These are phyloP conservation scores for Leishmania major DNA, from an alignment of 208 protist species.

Conservation along the genomic window DNA sequence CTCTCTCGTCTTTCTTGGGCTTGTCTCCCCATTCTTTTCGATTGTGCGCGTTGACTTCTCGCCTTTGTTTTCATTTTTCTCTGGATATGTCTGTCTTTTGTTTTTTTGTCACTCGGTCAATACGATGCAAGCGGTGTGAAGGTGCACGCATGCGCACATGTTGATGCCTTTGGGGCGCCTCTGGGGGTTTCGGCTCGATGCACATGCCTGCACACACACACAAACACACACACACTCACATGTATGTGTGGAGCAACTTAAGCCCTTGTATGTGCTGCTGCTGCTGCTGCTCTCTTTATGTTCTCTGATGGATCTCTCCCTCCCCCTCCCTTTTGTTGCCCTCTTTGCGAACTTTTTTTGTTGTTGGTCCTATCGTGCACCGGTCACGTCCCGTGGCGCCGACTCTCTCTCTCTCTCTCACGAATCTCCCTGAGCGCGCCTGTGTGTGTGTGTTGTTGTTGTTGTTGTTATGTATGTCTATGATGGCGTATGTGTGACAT, in stretches of 20 bases:
- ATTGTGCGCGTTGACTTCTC: background rate
- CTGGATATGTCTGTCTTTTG: background rate
- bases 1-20: background rate
- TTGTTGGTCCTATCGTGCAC: background rate
- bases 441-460: background rate
- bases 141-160: background rate
- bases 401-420: background rate
- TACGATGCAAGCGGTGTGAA: background rate
- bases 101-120: background rate
- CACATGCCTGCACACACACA: background rate
- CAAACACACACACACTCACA: background rate
- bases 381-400: background rate
- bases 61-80: background rate
- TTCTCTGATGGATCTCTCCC: background rate
- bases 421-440: background rate
- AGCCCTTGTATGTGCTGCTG: background rate
- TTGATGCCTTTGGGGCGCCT: background rate
- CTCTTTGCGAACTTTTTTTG: background rate
- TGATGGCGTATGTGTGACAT: background rate
- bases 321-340: background rate
- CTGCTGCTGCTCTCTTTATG: background rate
- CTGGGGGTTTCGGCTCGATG: background rate
- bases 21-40: background rate
- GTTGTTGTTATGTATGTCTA: background rate
- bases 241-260: background rate